A percentile compares a stretch with the other conserved stretches of the same genome.
phyloP scores from a whole-genome alignment of 257 asterid species.

The Fraxinus excelsior region DNA sequence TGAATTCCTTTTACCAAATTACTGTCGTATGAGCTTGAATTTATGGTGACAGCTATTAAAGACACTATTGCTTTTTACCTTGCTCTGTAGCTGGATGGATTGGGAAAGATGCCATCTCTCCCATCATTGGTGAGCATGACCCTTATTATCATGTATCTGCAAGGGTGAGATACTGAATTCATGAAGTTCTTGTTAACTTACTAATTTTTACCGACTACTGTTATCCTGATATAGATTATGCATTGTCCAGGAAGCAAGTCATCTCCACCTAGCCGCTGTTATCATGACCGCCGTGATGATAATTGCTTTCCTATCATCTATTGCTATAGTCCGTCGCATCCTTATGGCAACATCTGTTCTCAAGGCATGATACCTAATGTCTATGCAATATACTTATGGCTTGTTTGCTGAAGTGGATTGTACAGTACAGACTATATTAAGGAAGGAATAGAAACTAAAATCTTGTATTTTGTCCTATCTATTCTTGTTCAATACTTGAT shows the following conservation, averaged over 20 bases:
- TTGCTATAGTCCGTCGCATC: slow-evolving; percentile 92
- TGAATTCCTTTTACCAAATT: neutral
- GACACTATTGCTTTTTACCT: neutral
- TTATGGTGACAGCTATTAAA: neutral
- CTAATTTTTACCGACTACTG: slow-evolving; percentile 10
- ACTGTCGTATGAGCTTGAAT: neutral
- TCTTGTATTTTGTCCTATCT: neutral
- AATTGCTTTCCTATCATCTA: slow-evolving; percentile 77
- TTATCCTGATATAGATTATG: slow-evolving; percentile 26
- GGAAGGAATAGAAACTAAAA: neutral
- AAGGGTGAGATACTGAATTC: slow-evolving; percentile 59
- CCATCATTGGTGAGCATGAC: slow-evolving; percentile 93
- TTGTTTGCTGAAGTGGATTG: neutral
- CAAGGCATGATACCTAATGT: slow-evolving; percentile 48
- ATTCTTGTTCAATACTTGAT: neutral
- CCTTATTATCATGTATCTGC: slow-evolving; percentile 86
- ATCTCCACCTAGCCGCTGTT: slow-evolving; percentile 88
- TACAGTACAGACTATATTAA: neutral
- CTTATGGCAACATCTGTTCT: slow-evolving; percentile 98
- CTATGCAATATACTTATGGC: neutral
- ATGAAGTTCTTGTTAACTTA: slow-evolving; percentile 9
- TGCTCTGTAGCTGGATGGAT: slow-evolving; percentile 93
- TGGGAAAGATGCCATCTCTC: slow-evolving; percentile 89
- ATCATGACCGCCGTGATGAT: slow-evolving; percentile 82
- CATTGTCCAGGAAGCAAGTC: slow-evolving; percentile 73